Conservation (phyloP, 2,329 filamentous ascomycete genomes). For the Penicillium sp. region DNA sequence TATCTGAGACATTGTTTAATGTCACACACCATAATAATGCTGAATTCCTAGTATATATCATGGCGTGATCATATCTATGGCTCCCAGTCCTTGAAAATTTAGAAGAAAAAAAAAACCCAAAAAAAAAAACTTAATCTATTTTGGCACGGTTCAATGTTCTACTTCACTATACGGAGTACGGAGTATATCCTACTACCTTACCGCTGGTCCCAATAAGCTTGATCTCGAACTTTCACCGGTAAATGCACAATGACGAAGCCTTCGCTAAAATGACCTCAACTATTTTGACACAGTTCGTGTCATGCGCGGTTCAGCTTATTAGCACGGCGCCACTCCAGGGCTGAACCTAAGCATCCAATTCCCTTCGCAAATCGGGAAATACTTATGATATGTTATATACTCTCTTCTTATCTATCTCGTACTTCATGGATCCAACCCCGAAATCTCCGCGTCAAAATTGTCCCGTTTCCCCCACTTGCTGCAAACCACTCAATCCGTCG, state of each 20-base stretch:
- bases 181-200: too few species aligned
- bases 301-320: background rate
- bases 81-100: background rate
- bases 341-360: background rate
- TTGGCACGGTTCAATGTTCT: background rate
- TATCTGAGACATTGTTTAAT: background rate
- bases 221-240: background rate
- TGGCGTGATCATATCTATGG: background rate
- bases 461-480: conserved; percentile 9
- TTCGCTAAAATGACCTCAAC: background rate
- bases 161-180: background rate
- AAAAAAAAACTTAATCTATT: background rate
- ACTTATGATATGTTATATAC: background rate
- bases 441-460: conserved; percentile 4
- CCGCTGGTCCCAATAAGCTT: background rate
- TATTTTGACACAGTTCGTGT: background rate
- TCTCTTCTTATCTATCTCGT: background rate
- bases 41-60: background rate
- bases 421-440: background rate
- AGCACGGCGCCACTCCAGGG: background rate
- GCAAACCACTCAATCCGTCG: conserved; percentile 10
- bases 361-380: background rate
- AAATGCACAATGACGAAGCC: background rate
- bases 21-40: background rate
- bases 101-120: too few species aligned